Evolutionary conservation across 192 early-diverging fungal species (phyloP).

Genomic region (Podila minutissima): DNA sequence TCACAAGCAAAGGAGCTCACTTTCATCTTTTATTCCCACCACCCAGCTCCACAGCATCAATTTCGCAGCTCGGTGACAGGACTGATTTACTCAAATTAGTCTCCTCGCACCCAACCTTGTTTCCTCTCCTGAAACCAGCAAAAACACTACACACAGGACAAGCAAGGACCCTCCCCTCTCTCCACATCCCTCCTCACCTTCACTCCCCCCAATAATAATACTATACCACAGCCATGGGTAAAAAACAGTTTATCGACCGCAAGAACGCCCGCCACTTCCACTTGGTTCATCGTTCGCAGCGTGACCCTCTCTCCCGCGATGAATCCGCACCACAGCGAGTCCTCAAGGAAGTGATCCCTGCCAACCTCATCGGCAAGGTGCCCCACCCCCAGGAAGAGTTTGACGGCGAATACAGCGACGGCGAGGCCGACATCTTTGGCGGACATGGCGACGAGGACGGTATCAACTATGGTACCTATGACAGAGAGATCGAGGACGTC

Average conservation of each 20-base stretch:
- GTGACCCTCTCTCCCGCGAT: constrained; percentile 91
- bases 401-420: constrained; percentile 15
- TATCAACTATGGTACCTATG: constrained; percentile 50
- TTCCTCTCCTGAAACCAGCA: too few species aligned
- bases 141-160: too few species aligned
- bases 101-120: too few species aligned
- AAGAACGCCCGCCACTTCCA: constrained; percentile 86
- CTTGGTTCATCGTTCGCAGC: constrained; percentile 95
- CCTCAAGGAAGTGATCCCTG: constrained; percentile 78
- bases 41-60: too few species aligned
- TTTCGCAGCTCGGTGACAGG: too few species aligned
- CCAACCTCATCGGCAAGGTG: constrained; percentile 63
- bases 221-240: constrained; percentile 53
- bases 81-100: too few species aligned
- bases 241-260: constrained; percentile 91
- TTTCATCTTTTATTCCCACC: too few species aligned
- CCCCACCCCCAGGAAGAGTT: constrained; percentile 49
- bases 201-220: not conserved
- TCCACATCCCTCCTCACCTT: too few species aligned
- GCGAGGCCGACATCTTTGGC: constrained; percentile 54
- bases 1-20: too few species aligned
- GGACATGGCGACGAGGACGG: constrained; percentile 24
- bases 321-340: constrained; percentile 80
- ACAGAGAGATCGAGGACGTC: constrained; percentile 51
- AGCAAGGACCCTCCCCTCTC: too few species aligned